Evolutionary conservation across 805 yeast genomes (phyloP).

Genomic region (Kazachstania viticola): DNA sequence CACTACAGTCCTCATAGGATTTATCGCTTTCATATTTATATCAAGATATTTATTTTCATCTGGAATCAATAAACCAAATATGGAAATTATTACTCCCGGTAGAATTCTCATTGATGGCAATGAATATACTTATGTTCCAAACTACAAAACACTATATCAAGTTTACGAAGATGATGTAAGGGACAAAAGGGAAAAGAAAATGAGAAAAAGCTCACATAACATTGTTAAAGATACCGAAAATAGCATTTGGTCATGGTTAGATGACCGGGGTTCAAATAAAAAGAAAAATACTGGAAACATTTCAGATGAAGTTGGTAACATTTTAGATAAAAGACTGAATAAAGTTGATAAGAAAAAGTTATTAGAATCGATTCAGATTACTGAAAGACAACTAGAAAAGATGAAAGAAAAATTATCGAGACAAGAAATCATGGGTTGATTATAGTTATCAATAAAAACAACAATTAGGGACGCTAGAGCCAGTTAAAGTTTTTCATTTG

Average conservation of each 20-base stretch:
- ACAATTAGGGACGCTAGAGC: too few species aligned
- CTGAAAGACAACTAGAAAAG: conserved; percentile 20
- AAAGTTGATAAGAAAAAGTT: conserved; percentile 6
- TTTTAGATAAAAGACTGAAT: background rate
- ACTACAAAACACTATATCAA: conserved; percentile 28
- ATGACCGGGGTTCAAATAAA: conserved; percentile 25
- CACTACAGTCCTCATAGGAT: conserved; percentile 1
- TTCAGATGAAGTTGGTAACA: background rate
- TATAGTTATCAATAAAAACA: too few species aligned
- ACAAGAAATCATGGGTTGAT: too few species aligned
- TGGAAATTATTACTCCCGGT: conserved; percentile 17
- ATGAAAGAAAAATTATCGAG: conserved; percentile 15
- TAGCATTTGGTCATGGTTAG: conserved; percentile 68
- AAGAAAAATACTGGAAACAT: background rate
- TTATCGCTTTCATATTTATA: conserved; percentile 1
- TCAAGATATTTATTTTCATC: conserved; percentile 4
- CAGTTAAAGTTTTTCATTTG: too few species aligned
- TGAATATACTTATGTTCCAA: conserved; percentile 31
- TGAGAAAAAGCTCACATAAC: conserved; percentile 8
- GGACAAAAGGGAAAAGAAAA: conserved; percentile 3
- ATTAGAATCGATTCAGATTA: conserved; percentile 19
- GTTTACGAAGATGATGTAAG: conserved; percentile 23
- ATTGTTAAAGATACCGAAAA: conserved; percentile 39
- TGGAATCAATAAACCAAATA: conserved; percentile 2
- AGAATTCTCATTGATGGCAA: conserved; percentile 27